phyloP scores from a whole-genome alignment of 228 moss, liverwort and hornwort species.

The Sphagnum magellanicum region DNA sequence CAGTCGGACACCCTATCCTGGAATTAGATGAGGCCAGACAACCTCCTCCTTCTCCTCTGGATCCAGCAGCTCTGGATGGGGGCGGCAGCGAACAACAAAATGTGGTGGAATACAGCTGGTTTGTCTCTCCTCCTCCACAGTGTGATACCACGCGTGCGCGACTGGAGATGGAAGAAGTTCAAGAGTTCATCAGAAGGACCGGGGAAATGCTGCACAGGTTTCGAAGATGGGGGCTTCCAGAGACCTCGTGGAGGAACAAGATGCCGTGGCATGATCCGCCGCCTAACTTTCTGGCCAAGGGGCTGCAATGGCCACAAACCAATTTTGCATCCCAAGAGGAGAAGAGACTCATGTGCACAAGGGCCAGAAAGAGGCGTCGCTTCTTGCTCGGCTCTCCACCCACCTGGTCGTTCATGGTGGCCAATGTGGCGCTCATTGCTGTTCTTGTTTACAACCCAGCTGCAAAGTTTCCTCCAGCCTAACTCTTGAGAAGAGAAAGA shows the following conservation, averaged over 20 bases:
- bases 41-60: not conserved
- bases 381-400: constrained; percentile 69
- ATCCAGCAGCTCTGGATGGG: not conserved
- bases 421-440: constrained; percentile 53
- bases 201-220: constrained; percentile 26
- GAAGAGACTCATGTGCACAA: constrained; percentile 40
- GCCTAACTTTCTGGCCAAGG: constrained; percentile 39
- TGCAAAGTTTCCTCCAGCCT: constrained; percentile 12
- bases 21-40: constrained; percentile 7
- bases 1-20: constrained; percentile 49
- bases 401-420: constrained; percentile 86
- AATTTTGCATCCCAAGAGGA: constrained; percentile 58
- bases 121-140: constrained; percentile 14
- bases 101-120: constrained; percentile 12
- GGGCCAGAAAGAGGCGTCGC: constrained; percentile 40
- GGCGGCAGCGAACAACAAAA: not conserved
- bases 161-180: constrained; percentile 44
- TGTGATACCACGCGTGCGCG: not conserved
- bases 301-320: constrained; percentile 55
- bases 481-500: too few relatives aligned
- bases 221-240: constrained; percentile 48
- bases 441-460: constrained; percentile 69
- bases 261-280: constrained; percentile 91
- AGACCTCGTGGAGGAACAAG: constrained; percentile 76
- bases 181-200: constrained; percentile 31